Conservation (phyloP, 805 yeast genomes). For the Naumovozyma castellii region DNA sequence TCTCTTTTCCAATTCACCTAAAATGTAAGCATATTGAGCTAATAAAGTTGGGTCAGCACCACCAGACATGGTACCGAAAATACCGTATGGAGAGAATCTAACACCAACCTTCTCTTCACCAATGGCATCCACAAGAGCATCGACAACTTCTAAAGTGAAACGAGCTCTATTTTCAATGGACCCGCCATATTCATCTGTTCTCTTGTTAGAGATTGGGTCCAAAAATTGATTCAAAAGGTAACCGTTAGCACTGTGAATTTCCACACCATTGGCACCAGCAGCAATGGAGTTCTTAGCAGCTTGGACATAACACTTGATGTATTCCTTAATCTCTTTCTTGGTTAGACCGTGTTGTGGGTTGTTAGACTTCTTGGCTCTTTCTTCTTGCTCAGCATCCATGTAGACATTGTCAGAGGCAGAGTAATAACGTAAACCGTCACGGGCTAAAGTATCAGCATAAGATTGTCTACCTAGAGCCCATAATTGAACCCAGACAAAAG, state of each 20-base stretch:
- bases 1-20: slow-evolving; percentile 31
- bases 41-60: slow-evolving; percentile 20
- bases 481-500: no score
- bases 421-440: slow-evolving; percentile 30
- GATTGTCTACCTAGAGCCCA: slow-evolving; percentile 44
- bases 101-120: slow-evolving; percentile 43
- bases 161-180: slow-evolving; percentile 40
- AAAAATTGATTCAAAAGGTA: slow-evolving; percentile 49
- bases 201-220: slow-evolving; percentile 35
- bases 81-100: slow-evolving; percentile 38
- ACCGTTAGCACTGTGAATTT: slow-evolving; percentile 61
- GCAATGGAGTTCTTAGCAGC: slow-evolving; percentile 35
- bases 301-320: slow-evolving; percentile 32
- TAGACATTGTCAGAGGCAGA: slow-evolving; percentile 34
- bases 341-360: slow-evolving; percentile 25
- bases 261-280: slow-evolving; percentile 47
- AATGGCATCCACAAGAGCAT: slow-evolving; percentile 38
- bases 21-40: slow-evolving; percentile 32
- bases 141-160: slow-evolving; percentile 40
- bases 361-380: slow-evolving; percentile 27
- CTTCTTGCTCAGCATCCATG: slow-evolving; percentile 27
- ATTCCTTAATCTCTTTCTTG: slow-evolving; percentile 31
- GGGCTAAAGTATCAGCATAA: slow-evolving; percentile 29
- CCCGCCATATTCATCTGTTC: slow-evolving; percentile 48
- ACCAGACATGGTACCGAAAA: slow-evolving; percentile 32